phyloP scores from a whole-genome alignment of 148 eudicot genomes.

The Amaranthus palmeri region DNA sequence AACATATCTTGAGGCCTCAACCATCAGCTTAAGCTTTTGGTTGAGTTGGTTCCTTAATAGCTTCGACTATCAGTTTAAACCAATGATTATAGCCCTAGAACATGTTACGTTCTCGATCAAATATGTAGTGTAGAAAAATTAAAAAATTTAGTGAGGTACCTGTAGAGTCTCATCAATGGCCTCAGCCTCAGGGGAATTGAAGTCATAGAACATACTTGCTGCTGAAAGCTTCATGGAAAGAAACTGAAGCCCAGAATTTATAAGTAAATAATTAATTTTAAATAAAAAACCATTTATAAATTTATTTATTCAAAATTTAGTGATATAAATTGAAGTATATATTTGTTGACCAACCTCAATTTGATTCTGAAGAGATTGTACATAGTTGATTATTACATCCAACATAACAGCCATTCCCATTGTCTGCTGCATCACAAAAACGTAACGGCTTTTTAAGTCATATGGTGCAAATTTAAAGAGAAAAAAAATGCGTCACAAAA shows the following conservation, averaged over 20 bases:
- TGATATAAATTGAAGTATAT: not conserved
- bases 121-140: not conserved
- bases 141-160: constrained; percentile 23
- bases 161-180: constrained; percentile 53
- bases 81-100: too few species aligned
- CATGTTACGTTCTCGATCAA: not conserved
- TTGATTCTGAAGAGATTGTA: constrained; percentile 74
- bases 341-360: constrained; percentile 55
- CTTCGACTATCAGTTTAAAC: too few species aligned
- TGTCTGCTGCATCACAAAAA: constrained; percentile 37
- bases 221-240: constrained; percentile 93
- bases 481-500: too few species aligned
- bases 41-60: too few species aligned
- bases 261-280: not conserved
- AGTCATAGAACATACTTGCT: constrained; percentile 79
- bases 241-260: constrained; percentile 37
- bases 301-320: not conserved
- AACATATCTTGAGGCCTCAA: too few species aligned
- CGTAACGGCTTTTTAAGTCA: not conserved
- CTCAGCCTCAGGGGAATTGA: constrained; percentile 80
- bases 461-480: not conserved
- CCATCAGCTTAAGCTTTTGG: too few species aligned
- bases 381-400: constrained; percentile 79
- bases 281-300: not conserved
- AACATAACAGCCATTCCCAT: constrained; percentile 95